A percentile compares a stretch with the other conserved stretches of the same genome.
Evolutionary conservation across 2,329 filamentous ascomycete genomes (phyloP).

Genomic region (Xylogone sp.): DNA sequence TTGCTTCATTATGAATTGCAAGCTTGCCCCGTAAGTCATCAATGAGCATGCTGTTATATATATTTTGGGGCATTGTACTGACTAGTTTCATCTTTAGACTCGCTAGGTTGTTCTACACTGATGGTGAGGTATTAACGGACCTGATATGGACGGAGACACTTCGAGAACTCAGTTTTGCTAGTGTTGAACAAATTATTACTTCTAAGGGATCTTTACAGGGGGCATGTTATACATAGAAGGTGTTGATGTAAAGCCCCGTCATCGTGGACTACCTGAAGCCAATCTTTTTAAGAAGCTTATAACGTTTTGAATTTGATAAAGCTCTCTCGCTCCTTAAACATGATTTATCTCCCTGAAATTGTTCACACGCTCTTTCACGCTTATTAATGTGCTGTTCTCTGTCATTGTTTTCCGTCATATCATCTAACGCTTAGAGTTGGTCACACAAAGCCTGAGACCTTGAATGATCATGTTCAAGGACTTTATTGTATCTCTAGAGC

Average conservation of each 20-base stretch:
- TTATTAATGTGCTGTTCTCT: too few species aligned
- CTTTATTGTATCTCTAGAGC: slow-evolving; percentile 18
- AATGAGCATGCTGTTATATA: neutral
- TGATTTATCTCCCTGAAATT: too few species aligned
- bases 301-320: too few species aligned
- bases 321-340: too few species aligned
- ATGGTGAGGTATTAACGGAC: slow-evolving; percentile 32
- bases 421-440: too few species aligned
- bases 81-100: slow-evolving; percentile 20
- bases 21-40: neutral
- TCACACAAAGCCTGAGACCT: slow-evolving; percentile 7
- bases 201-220: slow-evolving; percentile 1
- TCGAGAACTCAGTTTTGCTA: slow-evolving; percentile 30
- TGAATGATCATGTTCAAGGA: slow-evolving; percentile 14
- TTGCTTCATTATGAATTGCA: slow-evolving; percentile 35
- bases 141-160: slow-evolving; percentile 37
- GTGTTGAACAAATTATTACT: slow-evolving; percentile 8
- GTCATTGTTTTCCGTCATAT: too few species aligned
- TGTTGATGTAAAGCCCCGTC: too few species aligned
- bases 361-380: too few species aligned
- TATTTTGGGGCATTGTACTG: neutral
- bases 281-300: too few species aligned
- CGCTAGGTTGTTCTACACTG: slow-evolving; percentile 28
- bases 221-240: too few species aligned
- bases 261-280: too few species aligned